Conservation (phyloP, 805 yeast species). For the Wickerhamomyces bovis region DNA sequence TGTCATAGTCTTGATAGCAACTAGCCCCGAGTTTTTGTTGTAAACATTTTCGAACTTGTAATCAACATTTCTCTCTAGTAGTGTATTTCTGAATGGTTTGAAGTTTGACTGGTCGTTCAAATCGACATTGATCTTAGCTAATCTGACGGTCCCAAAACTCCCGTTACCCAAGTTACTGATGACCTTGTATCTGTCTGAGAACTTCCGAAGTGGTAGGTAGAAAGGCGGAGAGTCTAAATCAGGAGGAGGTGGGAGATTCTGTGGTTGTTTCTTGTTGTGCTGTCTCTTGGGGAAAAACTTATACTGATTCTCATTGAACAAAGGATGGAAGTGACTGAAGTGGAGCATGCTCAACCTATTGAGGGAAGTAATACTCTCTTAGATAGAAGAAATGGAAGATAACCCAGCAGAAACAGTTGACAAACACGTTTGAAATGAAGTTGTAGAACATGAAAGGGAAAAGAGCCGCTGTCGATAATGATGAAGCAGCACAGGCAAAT, state of each 20-base stretch:
- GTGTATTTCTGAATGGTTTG: conserved; percentile 30
- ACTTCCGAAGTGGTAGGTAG: conserved; percentile 38
- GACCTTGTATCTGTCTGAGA: conserved; percentile 39
- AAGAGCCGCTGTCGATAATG: background rate
- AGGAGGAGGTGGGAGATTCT: conserved; percentile 23
- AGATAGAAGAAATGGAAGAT: conserved; percentile 8
- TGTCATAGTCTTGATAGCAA: conserved; percentile 81
- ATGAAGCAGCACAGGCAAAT: background rate
- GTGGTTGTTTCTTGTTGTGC: conserved; percentile 1
- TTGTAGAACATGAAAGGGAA: background rate
- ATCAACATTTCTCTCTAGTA: conserved; percentile 36
- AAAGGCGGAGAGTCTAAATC: conserved; percentile 35
- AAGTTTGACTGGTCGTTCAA: conserved; percentile 15
- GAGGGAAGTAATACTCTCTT: conserved; percentile 4
- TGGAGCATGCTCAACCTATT: background rate
- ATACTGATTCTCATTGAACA: background rate
- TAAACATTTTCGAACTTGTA: conserved; percentile 25
- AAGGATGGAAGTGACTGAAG: background rate
- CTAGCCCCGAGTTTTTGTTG: conserved; percentile 35
- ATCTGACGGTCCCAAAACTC: conserved; percentile 64
- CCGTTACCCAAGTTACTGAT: conserved; percentile 63
- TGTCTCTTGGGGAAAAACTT: background rate
- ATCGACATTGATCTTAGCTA: conserved; percentile 44
- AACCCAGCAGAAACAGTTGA: conserved; percentile 9
- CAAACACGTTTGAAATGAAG: conserved; percentile 3